Conservation (phyloP, 306 rosid species). For the Malus sylvestris region DNA sequence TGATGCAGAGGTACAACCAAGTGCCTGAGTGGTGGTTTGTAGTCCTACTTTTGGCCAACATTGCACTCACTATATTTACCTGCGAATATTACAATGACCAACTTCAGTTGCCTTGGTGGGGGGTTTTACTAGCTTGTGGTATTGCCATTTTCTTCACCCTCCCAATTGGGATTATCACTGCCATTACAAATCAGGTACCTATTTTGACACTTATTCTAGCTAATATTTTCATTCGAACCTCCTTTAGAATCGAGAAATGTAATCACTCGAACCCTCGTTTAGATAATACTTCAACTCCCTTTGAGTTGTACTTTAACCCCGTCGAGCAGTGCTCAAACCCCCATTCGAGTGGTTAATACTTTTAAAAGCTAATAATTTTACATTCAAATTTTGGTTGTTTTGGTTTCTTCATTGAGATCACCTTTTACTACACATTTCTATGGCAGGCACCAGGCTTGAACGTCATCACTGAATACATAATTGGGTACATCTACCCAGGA, state of each 20-base stretch:
- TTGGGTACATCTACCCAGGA: constrained; percentile 88
- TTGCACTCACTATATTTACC: constrained; percentile 45
- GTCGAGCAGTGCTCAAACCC: too few species aligned
- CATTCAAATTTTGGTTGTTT: too few species aligned
- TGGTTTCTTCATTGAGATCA: not conserved
- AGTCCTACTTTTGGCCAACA: constrained; percentile 45
- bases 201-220: not conserved
- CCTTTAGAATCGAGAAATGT: not conserved
- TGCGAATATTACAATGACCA: constrained; percentile 74
- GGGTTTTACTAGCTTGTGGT: constrained; percentile 72
- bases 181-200: constrained; percentile 75
- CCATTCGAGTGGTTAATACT: too few species aligned
- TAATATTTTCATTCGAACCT: not conserved
- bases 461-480: constrained; percentile 78
- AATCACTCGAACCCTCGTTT: not conserved
- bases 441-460: constrained; percentile 73
- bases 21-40: constrained; percentile 95
- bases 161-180: constrained; percentile 86
- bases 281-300: not conserved
- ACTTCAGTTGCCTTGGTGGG: constrained; percentile 98
- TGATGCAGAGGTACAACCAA: constrained; percentile 64
- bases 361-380: too few species aligned
- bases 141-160: constrained; percentile 85
- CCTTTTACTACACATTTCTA: not conserved
- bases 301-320: not conserved